A percentile compares a stretch with the other conserved stretches of the same genome.
Evolutionary conservation across 225 moss, liverwort and hornwort genomes (phyloP).

Genomic region (Anthoceros angustus): DNA sequence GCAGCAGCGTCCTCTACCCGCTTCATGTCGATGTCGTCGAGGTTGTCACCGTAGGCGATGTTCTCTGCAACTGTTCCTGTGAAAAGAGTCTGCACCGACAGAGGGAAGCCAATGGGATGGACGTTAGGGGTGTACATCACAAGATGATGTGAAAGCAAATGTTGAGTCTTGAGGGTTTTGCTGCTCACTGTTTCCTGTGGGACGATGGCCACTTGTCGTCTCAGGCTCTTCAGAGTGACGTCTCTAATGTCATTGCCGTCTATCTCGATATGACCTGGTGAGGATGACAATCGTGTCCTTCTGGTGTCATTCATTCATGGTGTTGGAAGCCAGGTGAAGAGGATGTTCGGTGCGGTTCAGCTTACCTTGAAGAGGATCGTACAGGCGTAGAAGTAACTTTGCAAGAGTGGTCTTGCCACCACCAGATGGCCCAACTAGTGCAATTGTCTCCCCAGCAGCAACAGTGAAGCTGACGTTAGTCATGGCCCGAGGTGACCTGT

Average conservation of each 20-base stretch:
- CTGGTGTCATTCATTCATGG: background rate
- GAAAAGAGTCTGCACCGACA: conserved; percentile 52
- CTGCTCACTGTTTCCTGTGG: conserved; percentile 79
- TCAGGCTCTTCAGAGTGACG: conserved; percentile 47
- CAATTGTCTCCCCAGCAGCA: conserved; percentile 79
- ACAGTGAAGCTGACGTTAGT: conserved; percentile 58
- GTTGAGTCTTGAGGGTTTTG: no score
- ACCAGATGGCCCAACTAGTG: conserved; percentile 87
- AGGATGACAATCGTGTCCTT: background rate
- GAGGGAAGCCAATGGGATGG: background rate
- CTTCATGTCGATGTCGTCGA: conserved; percentile 36
- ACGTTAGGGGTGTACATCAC: background rate
- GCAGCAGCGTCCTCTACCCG: conserved; percentile 52
- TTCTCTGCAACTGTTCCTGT: conserved; percentile 97
- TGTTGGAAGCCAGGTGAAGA: background rate
- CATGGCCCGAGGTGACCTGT: conserved; percentile 56
- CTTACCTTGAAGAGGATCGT: conserved; percentile 70
- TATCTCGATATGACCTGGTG: conserved; percentile 53
- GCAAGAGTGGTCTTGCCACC: conserved; percentile 89
- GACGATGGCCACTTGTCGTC: conserved; percentile 80
- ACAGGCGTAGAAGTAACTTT: conserved; percentile 85
- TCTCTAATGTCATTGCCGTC: conserved; percentile 65
- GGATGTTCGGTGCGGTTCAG: background rate
- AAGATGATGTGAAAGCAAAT: background rate
- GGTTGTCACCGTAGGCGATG: conserved; percentile 74